Percentiles rank a stretch among this genome's conserved stretches.
Conservation (phyloP, 2,329 filamentous ascomycete species). For the Diaporthe australafricana region DNA sequence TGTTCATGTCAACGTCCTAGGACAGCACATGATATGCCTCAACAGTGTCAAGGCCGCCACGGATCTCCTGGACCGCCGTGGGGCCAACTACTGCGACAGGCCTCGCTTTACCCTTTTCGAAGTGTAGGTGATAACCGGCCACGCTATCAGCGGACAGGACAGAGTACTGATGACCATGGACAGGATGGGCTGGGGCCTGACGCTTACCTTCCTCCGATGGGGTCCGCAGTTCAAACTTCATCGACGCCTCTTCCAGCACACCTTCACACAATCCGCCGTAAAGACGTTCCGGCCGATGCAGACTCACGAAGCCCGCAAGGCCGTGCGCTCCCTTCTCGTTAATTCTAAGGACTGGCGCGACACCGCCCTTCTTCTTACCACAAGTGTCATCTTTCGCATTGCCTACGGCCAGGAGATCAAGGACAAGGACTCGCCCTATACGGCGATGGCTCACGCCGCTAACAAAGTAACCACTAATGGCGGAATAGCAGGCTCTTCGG, state of each 20-base stretch:
- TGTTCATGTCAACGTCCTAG: conserved; percentile 45
- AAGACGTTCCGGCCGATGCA: conserved; percentile 50
- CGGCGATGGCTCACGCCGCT: conserved; percentile 41
- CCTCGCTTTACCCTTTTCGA: conserved; percentile 53
- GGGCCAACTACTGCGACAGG: conserved; percentile 50
- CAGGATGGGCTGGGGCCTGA: conserved; percentile 56
- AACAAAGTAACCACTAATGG: conserved; percentile 45
- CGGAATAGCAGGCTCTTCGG: conserved; percentile 48
- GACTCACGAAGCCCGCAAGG: conserved; percentile 44
- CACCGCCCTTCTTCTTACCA: conserved; percentile 42
- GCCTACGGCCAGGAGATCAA: conserved; percentile 42
- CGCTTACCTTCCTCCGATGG: conserved; percentile 55
- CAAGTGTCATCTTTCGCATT: conserved; percentile 44
- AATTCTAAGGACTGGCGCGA: conserved; percentile 41
- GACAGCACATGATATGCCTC: conserved; percentile 48
- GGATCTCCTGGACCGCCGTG: conserved; percentile 52
- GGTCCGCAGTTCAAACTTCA: conserved; percentile 54
- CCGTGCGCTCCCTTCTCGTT: conserved; percentile 42
- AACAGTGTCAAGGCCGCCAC: conserved; percentile 49
- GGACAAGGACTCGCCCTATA: conserved; percentile 41
- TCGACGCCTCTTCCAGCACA: conserved; percentile 53
- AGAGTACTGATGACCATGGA: conserved; percentile 3
- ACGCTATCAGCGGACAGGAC: background rate
- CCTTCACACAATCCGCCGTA: conserved; percentile 50
- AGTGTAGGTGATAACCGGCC: conserved; percentile 40